Base-by-base conservation (phyloP, 2,329 filamentous ascomycete genomes). In the Metarhizium anisopliae region DNA sequence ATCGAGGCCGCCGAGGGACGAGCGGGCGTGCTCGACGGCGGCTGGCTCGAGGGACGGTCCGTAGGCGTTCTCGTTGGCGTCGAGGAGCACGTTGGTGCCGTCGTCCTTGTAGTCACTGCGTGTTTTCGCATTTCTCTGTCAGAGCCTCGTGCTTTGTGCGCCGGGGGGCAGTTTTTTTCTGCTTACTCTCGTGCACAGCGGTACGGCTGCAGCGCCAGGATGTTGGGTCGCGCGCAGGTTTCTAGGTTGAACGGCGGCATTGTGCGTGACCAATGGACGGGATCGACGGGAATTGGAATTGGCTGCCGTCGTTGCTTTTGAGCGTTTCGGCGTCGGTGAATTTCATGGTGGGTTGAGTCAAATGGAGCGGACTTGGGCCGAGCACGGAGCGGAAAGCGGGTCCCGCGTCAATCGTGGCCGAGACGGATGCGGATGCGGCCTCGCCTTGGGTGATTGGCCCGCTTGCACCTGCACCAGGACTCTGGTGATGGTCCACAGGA, bases 11-110 rank as follows among this genome's bases (percentile, higher is more conserved):
- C 68, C 65, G n/a, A 68, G 66, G 53, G 66, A 60, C 52, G 66
- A 59, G 66, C 61, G 11, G 72, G 65, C 38, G 56, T 72, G 71
- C 60, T 73, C 73, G 47, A 63, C 68, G 51, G 81, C 72, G 52
- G 77, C 75, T 45, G 79, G 67, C 1, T 78, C 74, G 51, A 96
- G 75, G 2, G 89, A 87, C 0, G 94, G 93, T 0, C 94, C 94
- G 66, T 87, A 96, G 58, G 94, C 91, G 68, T 99, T 99, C 75
- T 99, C 94, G 67, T 99, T 99, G 64, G 94, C 94, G 70, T 99
- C 94, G 62, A 99, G 87, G 53, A 99, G 86, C 65, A 97, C 85
- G 67, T 97, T 97, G 57, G 85, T 93, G 63, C 94, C 94, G 69
- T 99, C 89, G 70, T 99, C 93, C 76, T 99, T 96, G 82, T 99